A percentile compares a stretch with the other conserved stretches of the same genome.
Conservation (phyloP, 176 grass and related monocot genomes). For the Bonia amplexicaulis region DNA sequence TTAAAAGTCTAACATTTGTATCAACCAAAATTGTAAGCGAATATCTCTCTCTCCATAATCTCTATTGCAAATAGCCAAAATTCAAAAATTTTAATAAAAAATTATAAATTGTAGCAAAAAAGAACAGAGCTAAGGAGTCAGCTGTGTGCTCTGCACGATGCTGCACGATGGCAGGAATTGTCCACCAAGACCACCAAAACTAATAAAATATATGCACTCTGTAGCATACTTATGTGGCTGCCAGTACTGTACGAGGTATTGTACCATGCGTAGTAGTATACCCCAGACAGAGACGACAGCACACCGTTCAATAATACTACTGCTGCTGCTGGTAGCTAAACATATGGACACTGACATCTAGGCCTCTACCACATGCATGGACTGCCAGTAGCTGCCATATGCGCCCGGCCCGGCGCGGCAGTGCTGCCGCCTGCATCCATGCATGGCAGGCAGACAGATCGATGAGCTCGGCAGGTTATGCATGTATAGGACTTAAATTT, state of each 20-base stretch:
- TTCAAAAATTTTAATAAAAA: too few relatives aligned
- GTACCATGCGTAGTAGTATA: background rate
- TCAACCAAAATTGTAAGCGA: too few relatives aligned
- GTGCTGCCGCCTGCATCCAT: background rate
- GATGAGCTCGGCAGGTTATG: background rate
- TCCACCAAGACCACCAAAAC: constrained; percentile 7
- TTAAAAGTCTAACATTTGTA: too few relatives aligned
- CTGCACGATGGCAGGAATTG: constrained; percentile 9
- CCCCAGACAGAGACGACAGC: background rate
- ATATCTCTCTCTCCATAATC: too few relatives aligned
- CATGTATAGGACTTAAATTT: background rate
- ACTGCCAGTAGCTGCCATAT: background rate
- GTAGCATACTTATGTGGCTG: background rate
- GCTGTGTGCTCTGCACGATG: background rate
- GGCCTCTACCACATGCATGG: background rate
- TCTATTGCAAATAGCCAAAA: too few relatives aligned
- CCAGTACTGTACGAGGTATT: background rate
- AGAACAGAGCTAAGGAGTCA: too few relatives aligned
- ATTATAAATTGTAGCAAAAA: too few relatives aligned
- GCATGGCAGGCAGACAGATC: background rate
- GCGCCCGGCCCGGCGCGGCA: background rate
- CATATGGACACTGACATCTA: background rate
- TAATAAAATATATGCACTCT: constrained; percentile 3
- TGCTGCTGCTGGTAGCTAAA: background rate
- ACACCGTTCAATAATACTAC: background rate